Base-by-base conservation (phyloP, 768 basidiomycete genomes). In the Termitomyces bulborhizus region DNA sequence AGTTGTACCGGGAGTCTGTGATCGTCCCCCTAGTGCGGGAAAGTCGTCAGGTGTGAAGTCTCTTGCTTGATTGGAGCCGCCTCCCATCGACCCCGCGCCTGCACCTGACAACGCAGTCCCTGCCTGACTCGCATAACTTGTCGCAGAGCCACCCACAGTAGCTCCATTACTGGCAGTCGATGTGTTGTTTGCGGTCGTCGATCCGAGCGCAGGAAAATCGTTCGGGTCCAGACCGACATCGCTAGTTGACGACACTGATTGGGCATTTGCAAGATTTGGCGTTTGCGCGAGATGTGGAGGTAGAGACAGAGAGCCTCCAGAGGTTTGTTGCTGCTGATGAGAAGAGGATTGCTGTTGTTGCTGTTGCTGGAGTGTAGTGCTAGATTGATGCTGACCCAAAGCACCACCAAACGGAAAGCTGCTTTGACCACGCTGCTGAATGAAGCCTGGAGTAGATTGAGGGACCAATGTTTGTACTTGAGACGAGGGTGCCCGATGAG, bases 21-120 rank as follows among this genome's bases (percentile, higher is more conserved):
- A 71, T 61, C 81, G 84, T 51, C 85, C 87, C 11, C 90, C 87
- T 27, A 94, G 74, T 16, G 92, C 92, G 49, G 92, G 92, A 67
- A 94, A 93, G 73, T 94, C 92, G 61, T 93, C 90, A 40, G 86
- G 83, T n/a, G 86, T 88, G 57, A 93, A 89, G 67, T 87, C 85
- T 64, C 85, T 76, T 54, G 80, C 70, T 60, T 80, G 77, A 58
- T 66, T 69, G 54, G 69, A 62, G 45, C 71, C 67, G 46, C 69
- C 69, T 39, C 67, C 71, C 58, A 70, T 67, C 42, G 70, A 63
- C 34, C 75, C 75, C 29, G 68, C 65, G 65, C 56, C 67, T 66
- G 69, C 60, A 62, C 70, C 74, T 51, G 75, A 78, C 62, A 82
- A 67, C 52, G 72, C 83, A 26, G 82, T 84, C 36, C 88, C 88